Evolutionary conservation across 2,329 filamentous ascomycete genomes (phyloP).

Genomic region (Fusarium sp.): DNA sequence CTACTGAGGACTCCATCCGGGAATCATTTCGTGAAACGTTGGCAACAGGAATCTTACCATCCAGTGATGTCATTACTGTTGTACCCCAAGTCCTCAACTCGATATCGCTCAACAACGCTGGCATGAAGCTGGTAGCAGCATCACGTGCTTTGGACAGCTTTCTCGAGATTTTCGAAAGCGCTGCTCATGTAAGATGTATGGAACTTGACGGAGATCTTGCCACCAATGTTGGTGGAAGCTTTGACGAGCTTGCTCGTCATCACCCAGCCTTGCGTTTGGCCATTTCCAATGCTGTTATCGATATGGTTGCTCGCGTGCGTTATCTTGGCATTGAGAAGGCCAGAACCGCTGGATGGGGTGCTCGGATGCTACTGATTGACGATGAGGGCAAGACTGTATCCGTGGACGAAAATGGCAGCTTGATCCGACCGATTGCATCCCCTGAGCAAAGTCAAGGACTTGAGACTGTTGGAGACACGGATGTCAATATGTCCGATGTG

Average conservation of each 20-base stretch:
- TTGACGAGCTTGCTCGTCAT: conserved; percentile 94
- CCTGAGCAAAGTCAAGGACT: conserved; percentile 56
- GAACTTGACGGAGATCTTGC: conserved; percentile 77
- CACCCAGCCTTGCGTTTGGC: conserved; percentile 84
- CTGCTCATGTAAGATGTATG: conserved; percentile 87
- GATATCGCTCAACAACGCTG: conserved; percentile 89
- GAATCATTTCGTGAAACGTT: conserved; percentile 57
- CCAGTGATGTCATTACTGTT: conserved; percentile 86
- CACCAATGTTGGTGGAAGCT: conserved; percentile 80
- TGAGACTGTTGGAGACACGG: conserved; percentile 54
- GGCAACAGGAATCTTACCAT: conserved; percentile 83
- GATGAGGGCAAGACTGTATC: conserved; percentile 64
- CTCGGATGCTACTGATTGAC: conserved; percentile 77
- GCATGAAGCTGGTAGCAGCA: conserved; percentile 86
- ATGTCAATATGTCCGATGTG: conserved; percentile 76
- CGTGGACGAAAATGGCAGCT: conserved; percentile 64
- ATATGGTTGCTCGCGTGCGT: conserved; percentile 87
- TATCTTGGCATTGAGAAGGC: conserved; percentile 79
- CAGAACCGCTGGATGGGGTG: conserved; percentile 76
- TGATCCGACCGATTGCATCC: conserved; percentile 45
- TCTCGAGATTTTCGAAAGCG: conserved; percentile 96
- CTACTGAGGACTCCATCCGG: conserved; percentile 62
- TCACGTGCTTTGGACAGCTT: conserved; percentile 87
- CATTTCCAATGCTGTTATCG: conserved; percentile 86
- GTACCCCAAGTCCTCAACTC: conserved; percentile 91